Evolutionary conservation across 495 filamentous ascomycete genomes (phyloP).

Genomic region (Massariosphaeria phaeospora): DNA sequence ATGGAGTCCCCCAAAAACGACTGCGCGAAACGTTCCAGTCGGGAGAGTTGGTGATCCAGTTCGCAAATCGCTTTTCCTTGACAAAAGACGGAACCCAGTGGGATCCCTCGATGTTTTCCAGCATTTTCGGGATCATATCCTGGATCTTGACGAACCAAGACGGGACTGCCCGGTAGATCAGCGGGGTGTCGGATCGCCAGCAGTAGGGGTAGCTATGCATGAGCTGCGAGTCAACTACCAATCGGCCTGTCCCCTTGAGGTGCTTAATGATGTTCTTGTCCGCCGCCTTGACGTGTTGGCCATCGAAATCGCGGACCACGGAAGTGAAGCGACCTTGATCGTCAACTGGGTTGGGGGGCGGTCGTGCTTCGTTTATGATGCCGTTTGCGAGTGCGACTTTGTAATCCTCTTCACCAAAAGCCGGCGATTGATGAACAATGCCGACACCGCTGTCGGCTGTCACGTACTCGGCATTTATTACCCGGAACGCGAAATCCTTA

Average conservation of each 20-base stretch:
- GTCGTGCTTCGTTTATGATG: conserved; percentile 68
- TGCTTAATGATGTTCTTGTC: conserved; percentile 94
- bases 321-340: conserved; percentile 74
- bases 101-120: conserved; percentile 80
- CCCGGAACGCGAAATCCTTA: conserved; percentile 79
- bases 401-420: conserved; percentile 97
- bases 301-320: conserved; percentile 77
- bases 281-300: conserved; percentile 88
- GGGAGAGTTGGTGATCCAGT: conserved; percentile 84
- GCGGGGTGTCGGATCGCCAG: conserved; percentile 88
- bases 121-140: conserved; percentile 80
- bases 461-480: conserved; percentile 84
- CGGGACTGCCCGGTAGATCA: conserved; percentile 92
- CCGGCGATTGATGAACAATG: conserved; percentile 91
- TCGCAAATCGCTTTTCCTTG: conserved; percentile 83
- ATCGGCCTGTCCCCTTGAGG: conserved; percentile 70
- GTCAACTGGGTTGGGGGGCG: conserved; percentile 86
- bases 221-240: conserved; percentile 85
- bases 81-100: conserved; percentile 94
- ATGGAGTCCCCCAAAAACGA: conserved; percentile 94
- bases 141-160: conserved; percentile 93
- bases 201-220: conserved; percentile 96
- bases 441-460: conserved; percentile 90
- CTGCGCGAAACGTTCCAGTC: conserved; percentile 98
- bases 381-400: conserved; percentile 71